Percentiles rank a stretch among this genome's conserved stretches.
Evolutionary conservation across 2,329 filamentous ascomycete genomes (phyloP).

Genomic region (Truncatella angustata): DNA sequence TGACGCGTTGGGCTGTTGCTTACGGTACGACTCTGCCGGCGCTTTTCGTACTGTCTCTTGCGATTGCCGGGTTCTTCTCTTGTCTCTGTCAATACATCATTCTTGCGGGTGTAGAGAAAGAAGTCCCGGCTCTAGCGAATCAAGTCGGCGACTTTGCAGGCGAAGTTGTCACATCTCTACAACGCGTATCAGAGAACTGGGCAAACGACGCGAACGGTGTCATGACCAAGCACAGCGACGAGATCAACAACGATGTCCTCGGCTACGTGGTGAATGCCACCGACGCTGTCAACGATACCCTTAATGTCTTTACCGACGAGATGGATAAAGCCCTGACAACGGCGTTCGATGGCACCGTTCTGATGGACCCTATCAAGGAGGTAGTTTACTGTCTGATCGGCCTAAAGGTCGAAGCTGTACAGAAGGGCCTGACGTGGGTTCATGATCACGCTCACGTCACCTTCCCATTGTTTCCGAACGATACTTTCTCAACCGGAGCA

Average conservation of each 20-base stretch:
- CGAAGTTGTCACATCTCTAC: conserved; percentile 70
- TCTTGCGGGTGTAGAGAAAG: conserved; percentile 68
- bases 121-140: conserved; percentile 71
- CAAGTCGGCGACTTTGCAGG: conserved; percentile 79
- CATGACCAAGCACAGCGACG: conserved; percentile 66
- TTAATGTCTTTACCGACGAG: conserved; percentile 77
- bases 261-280: conserved; percentile 87
- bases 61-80: conserved; percentile 75
- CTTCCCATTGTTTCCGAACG: conserved; percentile 73
- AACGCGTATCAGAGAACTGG: conserved; percentile 74
- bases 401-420: conserved; percentile 79
- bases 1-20: conserved; percentile 79
- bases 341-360: conserved; percentile 79
- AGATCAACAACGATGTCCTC: conserved; percentile 82
- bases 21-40: conserved; percentile 85
- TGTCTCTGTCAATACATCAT: conserved; percentile 81
- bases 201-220: conserved; percentile 72
- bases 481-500: conserved; percentile 82
- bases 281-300: conserved; percentile 76
- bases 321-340: conserved; percentile 72
- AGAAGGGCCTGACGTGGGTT: conserved; percentile 92
- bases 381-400: conserved; percentile 85
- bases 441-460: conserved; percentile 79
- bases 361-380: conserved; percentile 74
- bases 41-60: conserved; percentile 82